A percentile compares a stretch with the other conserved stretches of the same genome.
phyloP scores from a whole-genome alignment of 2,329 filamentous ascomycete genomes.

The Sphaerulina vaccinii region DNA sequence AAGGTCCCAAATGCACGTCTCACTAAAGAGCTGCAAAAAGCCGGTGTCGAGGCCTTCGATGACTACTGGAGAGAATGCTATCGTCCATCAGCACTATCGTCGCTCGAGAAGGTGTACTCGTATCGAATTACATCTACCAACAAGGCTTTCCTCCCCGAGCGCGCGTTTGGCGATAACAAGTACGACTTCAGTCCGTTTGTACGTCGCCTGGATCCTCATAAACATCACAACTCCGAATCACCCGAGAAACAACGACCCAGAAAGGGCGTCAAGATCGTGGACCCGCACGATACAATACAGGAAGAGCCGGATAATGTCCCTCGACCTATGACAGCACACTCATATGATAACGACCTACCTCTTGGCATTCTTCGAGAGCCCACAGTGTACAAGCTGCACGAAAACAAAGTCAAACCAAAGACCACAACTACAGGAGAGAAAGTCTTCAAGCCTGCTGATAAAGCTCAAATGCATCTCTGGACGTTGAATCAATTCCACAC shows the following conservation, averaged over 20 bases:
- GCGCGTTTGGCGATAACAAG: conserved; percentile 64
- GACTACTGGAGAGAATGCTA: conserved; percentile 99
- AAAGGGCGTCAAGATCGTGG: conserved; percentile 69
- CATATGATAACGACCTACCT: conserved; percentile 13
- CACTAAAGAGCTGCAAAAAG: conserved; percentile 1
- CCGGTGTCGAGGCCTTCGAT: conserved; percentile 64
- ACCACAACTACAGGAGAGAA: conserved; percentile 9
- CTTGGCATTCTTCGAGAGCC: conserved; percentile 14
- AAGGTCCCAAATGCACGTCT: conserved; percentile 8
- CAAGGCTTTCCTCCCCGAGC: conserved; percentile 73
- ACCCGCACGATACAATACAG: conserved; percentile 47
- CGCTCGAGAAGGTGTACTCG: conserved; percentile 86
- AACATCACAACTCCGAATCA: conserved; percentile 48
- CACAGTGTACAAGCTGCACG: conserved; percentile 9
- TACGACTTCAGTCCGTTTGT: conserved; percentile 89
- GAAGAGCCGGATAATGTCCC: conserved; percentile 8
- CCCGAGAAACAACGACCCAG: conserved; percentile 52
- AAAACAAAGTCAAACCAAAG: conserved; percentile 27
- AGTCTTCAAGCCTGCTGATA: conserved; percentile 61
- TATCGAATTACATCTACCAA: conserved; percentile 84
- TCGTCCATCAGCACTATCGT: conserved; percentile 80
- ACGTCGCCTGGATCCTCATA: conserved; percentile 55
- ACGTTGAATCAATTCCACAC: conserved; percentile 83
- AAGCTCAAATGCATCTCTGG: conserved; percentile 80
- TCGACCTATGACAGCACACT: conserved; percentile 13